phyloP scores from a whole-genome alignment of 2,329 filamentous ascomycete species.

The Cercospora janseana region DNA sequence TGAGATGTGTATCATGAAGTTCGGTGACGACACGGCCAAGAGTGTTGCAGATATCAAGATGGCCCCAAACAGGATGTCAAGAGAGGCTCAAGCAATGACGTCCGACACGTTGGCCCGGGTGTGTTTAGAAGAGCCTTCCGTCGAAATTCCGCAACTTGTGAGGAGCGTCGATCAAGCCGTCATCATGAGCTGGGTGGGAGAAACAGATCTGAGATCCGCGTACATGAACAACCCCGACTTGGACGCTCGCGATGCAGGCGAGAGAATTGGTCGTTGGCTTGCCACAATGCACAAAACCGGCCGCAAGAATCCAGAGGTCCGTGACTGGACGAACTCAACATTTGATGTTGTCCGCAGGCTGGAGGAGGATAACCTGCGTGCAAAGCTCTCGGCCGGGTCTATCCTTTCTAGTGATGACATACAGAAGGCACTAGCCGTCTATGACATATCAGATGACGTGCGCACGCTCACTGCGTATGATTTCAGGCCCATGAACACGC shows the following conservation, averaged over 20 bases:
- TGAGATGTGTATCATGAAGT: constrained; percentile 14
- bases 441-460: neutral
- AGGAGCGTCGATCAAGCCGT: constrained; percentile 10
- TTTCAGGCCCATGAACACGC: constrained; percentile 1
- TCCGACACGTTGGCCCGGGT: neutral
- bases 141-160: constrained; percentile 11
- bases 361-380: neutral
- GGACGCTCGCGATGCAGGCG: constrained; percentile 9
- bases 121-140: constrained; percentile 9
- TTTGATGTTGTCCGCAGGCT: neutral
- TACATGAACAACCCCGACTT: constrained; percentile 3
- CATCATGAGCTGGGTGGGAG: constrained; percentile 16
- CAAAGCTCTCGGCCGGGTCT: neutral
- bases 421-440: neutral
- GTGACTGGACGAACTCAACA: neutral
- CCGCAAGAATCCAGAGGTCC: neutral
- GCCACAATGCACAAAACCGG: neutral
- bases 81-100: constrained; percentile 9
- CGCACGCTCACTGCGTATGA: neutral
- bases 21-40: constrained; percentile 13
- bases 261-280: neutral
- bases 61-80: constrained; percentile 8
- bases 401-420: neutral
- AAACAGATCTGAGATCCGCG: constrained; percentile 7
- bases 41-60: constrained; percentile 5